These are phyloP conservation scores for Apiospora phragmitis DNA, from an alignment of 2,329 filamentous ascomycete species.

Conservation along the genomic window DNA sequence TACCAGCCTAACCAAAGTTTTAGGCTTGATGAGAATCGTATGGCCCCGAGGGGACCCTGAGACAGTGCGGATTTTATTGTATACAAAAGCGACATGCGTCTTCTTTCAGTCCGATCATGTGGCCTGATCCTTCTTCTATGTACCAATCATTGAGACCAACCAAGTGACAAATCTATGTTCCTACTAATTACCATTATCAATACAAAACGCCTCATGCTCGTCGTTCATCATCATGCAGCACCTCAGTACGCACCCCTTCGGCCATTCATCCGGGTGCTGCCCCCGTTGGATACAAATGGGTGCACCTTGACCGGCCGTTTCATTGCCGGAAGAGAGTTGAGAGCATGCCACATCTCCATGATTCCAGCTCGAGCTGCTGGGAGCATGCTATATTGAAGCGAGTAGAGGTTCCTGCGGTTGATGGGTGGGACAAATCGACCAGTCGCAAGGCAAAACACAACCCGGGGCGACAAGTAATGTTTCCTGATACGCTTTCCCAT, in stretches of 20 bases:
- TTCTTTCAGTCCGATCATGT: not conserved
- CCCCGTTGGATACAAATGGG: constrained; percentile 19
- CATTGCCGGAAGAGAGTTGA: constrained; percentile 54
- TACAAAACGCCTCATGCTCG: not conserved
- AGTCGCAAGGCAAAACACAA: constrained; percentile 83
- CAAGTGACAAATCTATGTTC: not conserved
- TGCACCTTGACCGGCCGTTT: constrained; percentile 40
- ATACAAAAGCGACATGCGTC: not conserved
- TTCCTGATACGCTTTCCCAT: constrained; percentile 89
- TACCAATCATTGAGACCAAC: not conserved
- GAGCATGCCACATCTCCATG: constrained; percentile 78
- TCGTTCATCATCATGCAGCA: not conserved
- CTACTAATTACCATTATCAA: constrained; percentile 7
- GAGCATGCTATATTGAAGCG: constrained; percentile 96
- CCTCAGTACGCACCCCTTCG: not conserved
- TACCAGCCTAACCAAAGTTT: not conserved
- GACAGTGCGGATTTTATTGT: no score
- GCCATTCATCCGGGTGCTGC: not conserved
- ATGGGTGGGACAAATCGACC: constrained; percentile 95
- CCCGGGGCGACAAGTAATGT: constrained; percentile 88
- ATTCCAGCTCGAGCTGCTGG: constrained; percentile 80
- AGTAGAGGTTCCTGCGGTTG: constrained; percentile 91
- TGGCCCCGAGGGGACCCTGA: not conserved
- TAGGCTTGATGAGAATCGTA: not conserved
- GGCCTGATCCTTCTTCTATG: not conserved